Percentiles rank a stretch among this genome's conserved stretches.
Conservation (phyloP, 768 basidiomycete species). For the Podaxis sp. region DNA sequence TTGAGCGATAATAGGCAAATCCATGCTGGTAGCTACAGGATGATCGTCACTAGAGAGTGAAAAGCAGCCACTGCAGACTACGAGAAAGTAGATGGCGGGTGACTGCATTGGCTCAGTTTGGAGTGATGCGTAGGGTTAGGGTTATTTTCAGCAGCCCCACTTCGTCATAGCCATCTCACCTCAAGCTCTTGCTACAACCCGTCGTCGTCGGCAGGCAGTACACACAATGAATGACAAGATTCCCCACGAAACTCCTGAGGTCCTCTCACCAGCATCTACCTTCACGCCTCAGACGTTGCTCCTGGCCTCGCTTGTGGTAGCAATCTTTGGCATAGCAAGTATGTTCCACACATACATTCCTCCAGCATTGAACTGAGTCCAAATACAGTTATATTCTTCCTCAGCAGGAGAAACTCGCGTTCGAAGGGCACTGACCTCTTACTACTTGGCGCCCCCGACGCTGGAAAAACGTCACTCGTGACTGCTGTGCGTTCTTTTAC, state of each 20-base stretch:
- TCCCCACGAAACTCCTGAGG: conserved; percentile 31
- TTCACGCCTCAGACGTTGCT: conserved; percentile 39
- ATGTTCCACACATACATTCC: conserved; percentile 20
- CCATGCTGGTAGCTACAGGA: too few species aligned
- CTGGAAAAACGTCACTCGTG: conserved; percentile 79
- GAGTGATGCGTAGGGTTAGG: background rate
- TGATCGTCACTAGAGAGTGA: too few species aligned
- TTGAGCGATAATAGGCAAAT: too few species aligned
- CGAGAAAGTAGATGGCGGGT: too few species aligned
- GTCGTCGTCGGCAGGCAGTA: background rate
- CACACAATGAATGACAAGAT: conserved; percentile 14
- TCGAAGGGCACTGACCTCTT: conserved; percentile 61
- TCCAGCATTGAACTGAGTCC: background rate
- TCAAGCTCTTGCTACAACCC: background rate
- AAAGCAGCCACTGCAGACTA: too few species aligned
- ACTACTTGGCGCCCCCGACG: conserved; percentile 72
- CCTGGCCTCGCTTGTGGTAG: conserved; percentile 41
- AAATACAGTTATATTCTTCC: conserved; percentile 40
- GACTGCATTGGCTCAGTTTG: too few species aligned
- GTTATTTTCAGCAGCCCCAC: background rate
- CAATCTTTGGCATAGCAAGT: conserved; percentile 44
- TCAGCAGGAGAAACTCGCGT: conserved; percentile 41
- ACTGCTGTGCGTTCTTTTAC: conserved; percentile 51
- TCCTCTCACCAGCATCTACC: conserved; percentile 29
- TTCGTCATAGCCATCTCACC: background rate